Base-by-base conservation (phyloP, 2,329 filamentous ascomycete species). In the Dothistroma pini region DNA sequence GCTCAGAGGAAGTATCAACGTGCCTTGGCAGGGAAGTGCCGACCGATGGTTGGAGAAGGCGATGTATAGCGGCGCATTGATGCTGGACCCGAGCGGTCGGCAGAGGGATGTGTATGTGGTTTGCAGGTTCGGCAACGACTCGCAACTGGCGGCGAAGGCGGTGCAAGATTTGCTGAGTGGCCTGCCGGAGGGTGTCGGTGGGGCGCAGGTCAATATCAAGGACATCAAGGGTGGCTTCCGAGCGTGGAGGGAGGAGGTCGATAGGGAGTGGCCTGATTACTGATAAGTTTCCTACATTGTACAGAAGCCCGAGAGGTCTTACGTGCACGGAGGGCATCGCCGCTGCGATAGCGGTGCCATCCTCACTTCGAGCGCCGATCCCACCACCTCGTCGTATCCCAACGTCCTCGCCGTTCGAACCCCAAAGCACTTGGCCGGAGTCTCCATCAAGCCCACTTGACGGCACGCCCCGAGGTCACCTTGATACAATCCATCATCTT, bases 41-140 rank as follows among this genome's bases (percentile, higher is more conserved):
- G 65, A 68, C n/a, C 58, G 59, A 11, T 74, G 70, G 69, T 53
- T 74, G 2, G 63, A 69, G 57, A 64, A 65, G 19, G 73, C 70
- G 62, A 70, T 1, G 21, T 48, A 66, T 31, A 62, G 50, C 31
- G 65, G 64, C 25, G 62, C 62, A 29, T 38, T 71, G 31, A 47
- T 54, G 19, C 55, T 41, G 21, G 25, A 47, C 54, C 75, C 83
- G 34, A 78, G 79, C 2, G 83, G 87, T 0, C 67, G 65, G 48
- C 51, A 53, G 31, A 29, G 25, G 11, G 63, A 67, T 29, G 63
- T 64, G 25, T 73, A 69, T 57, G 85, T 95, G 22, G 81, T 95
- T 0, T 95, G 90, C 66, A 81, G 89, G 32, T 79, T 89, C 1
- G 90, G 90, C 0, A 90, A 93, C 64, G 90, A 95, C 72, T 93